Conservation (phyloP, 306 rosid species). For the Vigna unguiculata region DNA sequence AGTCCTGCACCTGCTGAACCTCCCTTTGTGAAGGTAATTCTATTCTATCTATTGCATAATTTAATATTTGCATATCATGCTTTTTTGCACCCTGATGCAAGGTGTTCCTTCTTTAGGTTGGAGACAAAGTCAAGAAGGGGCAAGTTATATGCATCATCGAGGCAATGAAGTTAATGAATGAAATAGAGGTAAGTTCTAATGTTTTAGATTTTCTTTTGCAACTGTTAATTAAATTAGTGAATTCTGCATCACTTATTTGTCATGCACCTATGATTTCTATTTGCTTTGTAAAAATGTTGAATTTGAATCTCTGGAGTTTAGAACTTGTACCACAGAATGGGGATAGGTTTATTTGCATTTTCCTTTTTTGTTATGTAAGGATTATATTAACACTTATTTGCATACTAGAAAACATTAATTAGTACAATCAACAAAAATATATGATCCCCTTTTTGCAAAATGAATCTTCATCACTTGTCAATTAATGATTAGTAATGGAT, state of each 20-base stretch:
- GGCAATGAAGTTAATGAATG: constrained; percentile 95
- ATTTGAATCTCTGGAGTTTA: constrained; percentile 4
- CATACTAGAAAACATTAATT: constrained; percentile 12
- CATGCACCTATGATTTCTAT: background rate
- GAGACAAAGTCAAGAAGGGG: constrained; percentile 82
- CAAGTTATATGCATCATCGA: constrained; percentile 78
- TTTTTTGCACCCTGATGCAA: constrained; percentile 32
- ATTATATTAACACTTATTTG: background rate
- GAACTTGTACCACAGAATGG: background rate
- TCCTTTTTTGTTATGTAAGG: constrained; percentile 1
- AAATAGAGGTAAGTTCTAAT: constrained; percentile 73
- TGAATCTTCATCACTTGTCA: background rate
- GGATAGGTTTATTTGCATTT: background rate
- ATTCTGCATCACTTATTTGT: constrained; percentile 23
- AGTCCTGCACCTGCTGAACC: constrained; percentile 78
- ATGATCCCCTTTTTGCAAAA: background rate
- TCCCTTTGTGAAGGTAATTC: constrained; percentile 73
- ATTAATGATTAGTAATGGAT: background rate
- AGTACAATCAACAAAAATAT: background rate
- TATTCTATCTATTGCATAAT: constrained; percentile 20
- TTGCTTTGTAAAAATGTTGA: constrained; percentile 30
- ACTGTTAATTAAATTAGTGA: constrained; percentile 8
- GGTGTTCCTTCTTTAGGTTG: constrained; percentile 59
- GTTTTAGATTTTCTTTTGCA: constrained; percentile 8
- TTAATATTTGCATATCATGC: constrained; percentile 22